These are phyloP conservation scores for Phyllosticta paracitricarpa DNA, from an alignment of 2,329 filamentous ascomycete species.

Conservation along the genomic window DNA sequence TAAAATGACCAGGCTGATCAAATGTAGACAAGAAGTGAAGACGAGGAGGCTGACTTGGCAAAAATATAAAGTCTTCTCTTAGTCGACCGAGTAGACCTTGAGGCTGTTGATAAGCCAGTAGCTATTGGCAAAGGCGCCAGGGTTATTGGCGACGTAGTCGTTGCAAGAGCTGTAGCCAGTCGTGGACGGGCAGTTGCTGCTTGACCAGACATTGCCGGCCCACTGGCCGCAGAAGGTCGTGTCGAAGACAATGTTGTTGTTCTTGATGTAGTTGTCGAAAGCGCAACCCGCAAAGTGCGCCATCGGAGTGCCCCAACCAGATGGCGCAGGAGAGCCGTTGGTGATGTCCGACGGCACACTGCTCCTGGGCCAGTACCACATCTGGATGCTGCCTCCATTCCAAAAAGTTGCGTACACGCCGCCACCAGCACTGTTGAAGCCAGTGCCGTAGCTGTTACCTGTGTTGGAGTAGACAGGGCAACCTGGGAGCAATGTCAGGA, in stretches of 20 bases:
- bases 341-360: constrained; percentile 34
- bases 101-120: constrained; percentile 32
- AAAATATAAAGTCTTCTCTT: background rate
- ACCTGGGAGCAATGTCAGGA: constrained; percentile 13
- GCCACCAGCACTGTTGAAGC: constrained; percentile 32
- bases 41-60: background rate
- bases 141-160: constrained; percentile 29
- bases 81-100: constrained; percentile 23
- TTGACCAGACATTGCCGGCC: constrained; percentile 39
- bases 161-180: constrained; percentile 23
- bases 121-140: constrained; percentile 25
- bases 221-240: constrained; percentile 47
- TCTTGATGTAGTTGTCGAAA: constrained; percentile 25
- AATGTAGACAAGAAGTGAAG: background rate
- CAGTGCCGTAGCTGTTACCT: constrained; percentile 25
- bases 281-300: constrained; percentile 30
- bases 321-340: constrained; percentile 30
- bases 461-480: constrained; percentile 22
- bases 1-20: background rate
- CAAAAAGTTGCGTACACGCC: constrained; percentile 36
- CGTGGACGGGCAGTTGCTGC: constrained; percentile 19
- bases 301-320: constrained; percentile 32
- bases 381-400: constrained; percentile 31
- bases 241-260: constrained; percentile 37
- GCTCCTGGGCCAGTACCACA: constrained; percentile 37